Evolutionary conservation across 169 alveolate species (phyloP), one percentile per base, ranked within the genome.

Genomic region (Toxoplasma gondii): DNA sequence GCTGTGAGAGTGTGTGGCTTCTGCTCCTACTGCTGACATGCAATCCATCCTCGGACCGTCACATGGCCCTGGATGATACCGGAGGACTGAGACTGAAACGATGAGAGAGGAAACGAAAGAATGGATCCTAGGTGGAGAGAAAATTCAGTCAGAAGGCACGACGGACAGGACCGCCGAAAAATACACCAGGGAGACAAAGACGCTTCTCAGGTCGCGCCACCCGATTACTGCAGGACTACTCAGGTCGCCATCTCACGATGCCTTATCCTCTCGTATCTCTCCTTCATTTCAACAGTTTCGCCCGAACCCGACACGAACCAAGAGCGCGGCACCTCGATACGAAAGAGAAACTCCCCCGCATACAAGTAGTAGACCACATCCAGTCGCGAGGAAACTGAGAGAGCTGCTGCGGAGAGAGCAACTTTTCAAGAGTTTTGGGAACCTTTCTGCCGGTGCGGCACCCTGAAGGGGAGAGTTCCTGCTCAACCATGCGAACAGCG

Each of bases 1-100:
- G 86, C 86, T 78, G 86, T 2, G 86, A 78, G 86, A 78, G 10
- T 78, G 86, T 78, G 86, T 45, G 44, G 86, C 86, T 78, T 78
- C 86, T 78, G 86, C 86, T 78, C 45, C 86, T 78, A 38, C 86
- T 78, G 86, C 86, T 78, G 86, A 78, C 86, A 78, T 78, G 86
- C 86, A 78, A 78, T 38, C 86, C 86, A 29, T 78, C 86, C 86
- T 78, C 86, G 49, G 45, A 78, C 45, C 86, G n/a, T 78, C 86
- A 78, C 45, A 64, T 64, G 74, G 86, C 86, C 86, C 86, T 78
- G 49, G 49, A 34, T 78, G 45, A 64, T 64, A 10, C 49, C 86
- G 86, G 86, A 38, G n/a, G n/a, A 78, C 39, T 19, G 49, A 78
- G 45, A 78, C 86, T 38, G 39, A 12, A 31, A 78, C 49, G 19